Evolutionary conservation across 345 rosid species (phyloP).

Genomic region (Syzygium aqueum): DNA sequence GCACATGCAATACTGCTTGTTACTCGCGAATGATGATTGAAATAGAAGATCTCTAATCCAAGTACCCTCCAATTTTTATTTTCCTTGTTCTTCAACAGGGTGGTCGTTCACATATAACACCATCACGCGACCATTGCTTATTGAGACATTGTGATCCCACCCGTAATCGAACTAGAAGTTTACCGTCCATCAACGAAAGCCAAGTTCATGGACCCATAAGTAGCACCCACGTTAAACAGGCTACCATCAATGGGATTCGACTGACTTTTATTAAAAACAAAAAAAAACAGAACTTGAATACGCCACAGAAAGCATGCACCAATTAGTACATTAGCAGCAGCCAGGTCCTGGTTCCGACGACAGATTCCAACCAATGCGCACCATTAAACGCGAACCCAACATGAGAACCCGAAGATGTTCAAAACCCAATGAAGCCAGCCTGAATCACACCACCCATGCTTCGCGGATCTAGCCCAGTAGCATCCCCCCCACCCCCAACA

Average conservation of each 20-base stretch:
- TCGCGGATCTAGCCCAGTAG: not conserved
- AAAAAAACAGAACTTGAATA: not conserved
- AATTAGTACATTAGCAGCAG: not conserved
- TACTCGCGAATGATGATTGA: not conserved
- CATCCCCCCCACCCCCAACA: not conserved
- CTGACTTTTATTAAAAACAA: not conserved
- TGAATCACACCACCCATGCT: not conserved
- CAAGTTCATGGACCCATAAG: not conserved
- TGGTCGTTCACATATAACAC: not conserved
- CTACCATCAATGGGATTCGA: not conserved
- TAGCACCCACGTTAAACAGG: not conserved
- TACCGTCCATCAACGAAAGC: not conserved
- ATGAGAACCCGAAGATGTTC: not conserved
- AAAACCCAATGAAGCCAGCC: not conserved
- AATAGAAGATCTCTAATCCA: not conserved
- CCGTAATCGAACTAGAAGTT: not conserved
- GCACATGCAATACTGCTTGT: not conserved
- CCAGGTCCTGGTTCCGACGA: not conserved
- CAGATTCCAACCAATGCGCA: not conserved
- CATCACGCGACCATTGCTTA: not conserved
- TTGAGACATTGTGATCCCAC: not conserved
- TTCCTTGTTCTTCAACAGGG: not conserved
- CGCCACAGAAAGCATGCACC: not conserved
- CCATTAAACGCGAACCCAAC: not conserved
- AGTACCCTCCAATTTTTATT: not conserved